Percentiles rank a stretch among this genome's conserved stretches.
Evolutionary conservation across 176 grass and related monocot genomes (phyloP).

Genomic region (Bolboschoenus planiculmis): DNA sequence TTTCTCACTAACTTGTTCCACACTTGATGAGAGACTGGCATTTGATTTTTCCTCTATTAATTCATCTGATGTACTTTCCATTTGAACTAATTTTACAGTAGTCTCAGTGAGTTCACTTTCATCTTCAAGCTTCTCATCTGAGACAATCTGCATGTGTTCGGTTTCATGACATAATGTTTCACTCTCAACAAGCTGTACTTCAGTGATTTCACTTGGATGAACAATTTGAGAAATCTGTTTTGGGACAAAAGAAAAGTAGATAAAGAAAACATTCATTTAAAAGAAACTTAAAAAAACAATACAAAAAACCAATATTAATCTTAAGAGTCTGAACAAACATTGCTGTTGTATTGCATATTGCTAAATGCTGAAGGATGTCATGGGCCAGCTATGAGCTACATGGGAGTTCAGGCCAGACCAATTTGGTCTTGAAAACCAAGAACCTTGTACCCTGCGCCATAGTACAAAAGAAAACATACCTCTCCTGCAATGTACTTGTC

Average conservation of each 20-base stretch:
- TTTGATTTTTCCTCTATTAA: background rate
- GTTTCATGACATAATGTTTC: background rate
- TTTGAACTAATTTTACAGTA: background rate
- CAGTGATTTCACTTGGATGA: background rate
- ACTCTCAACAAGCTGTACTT: background rate
- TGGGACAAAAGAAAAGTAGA: background rate
- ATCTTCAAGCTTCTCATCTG: conserved; percentile 11
- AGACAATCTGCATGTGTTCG: background rate
- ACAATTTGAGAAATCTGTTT: conserved; percentile 7
- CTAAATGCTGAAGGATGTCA: background rate
- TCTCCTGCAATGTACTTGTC: background rate
- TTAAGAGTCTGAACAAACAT: background rate
- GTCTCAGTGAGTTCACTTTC: background rate
- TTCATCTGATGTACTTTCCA: background rate
- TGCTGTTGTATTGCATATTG: background rate
- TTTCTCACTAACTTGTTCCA: background rate
- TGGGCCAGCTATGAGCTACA: background rate
- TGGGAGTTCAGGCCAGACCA: background rate
- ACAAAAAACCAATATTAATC: background rate
- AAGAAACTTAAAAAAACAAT: background rate
- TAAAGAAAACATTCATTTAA: background rate
- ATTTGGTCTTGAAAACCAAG: background rate
- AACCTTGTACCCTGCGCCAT: background rate
- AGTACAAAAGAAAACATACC: background rate
- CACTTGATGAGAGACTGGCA: background rate